Conservation (phyloP, 331 rosid species). For the Prunus yedoensis region DNA sequence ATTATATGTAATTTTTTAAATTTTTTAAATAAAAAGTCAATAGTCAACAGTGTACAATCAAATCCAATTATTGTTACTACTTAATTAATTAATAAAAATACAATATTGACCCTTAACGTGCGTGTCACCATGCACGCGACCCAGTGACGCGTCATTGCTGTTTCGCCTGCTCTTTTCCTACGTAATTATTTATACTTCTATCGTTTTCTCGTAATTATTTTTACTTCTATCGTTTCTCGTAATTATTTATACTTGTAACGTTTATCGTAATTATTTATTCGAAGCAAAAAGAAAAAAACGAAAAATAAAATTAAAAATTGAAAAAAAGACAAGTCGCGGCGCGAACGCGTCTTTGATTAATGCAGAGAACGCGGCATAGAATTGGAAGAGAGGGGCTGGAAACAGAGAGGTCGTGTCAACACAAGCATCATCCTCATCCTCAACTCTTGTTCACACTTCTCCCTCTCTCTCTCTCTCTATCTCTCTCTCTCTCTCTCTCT, state of each 20-base stretch:
- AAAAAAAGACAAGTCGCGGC: constrained; percentile 7
- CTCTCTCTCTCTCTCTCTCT: background rate
- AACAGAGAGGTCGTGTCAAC: constrained; percentile 44
- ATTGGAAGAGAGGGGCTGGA: background rate
- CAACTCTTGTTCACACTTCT: constrained; percentile 12
- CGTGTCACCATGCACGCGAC: constrained; percentile 15
- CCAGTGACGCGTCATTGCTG: background rate
- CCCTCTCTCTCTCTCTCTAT: no score
- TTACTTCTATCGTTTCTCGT: no score
- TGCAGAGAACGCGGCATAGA: constrained; percentile 18
- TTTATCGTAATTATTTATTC: no score
- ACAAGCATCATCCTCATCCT: constrained; percentile 23
- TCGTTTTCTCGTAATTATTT: background rate
- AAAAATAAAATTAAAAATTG: no score
- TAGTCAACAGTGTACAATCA: background rate
- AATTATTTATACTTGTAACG: no score
- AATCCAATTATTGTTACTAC: background rate
- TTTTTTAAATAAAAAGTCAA: no score
- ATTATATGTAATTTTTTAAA: no score
- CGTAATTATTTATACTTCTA: background rate
- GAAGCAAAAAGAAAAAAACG: no score
- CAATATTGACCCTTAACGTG: background rate
- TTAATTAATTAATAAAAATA: no score
- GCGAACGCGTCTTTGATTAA: constrained; percentile 25
- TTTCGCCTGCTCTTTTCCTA: background rate